Evolutionary conservation across 306 rosid genomes (phyloP), one percentile per base, ranked within the genome.

Genomic region (Canavalia ensiformis): DNA sequence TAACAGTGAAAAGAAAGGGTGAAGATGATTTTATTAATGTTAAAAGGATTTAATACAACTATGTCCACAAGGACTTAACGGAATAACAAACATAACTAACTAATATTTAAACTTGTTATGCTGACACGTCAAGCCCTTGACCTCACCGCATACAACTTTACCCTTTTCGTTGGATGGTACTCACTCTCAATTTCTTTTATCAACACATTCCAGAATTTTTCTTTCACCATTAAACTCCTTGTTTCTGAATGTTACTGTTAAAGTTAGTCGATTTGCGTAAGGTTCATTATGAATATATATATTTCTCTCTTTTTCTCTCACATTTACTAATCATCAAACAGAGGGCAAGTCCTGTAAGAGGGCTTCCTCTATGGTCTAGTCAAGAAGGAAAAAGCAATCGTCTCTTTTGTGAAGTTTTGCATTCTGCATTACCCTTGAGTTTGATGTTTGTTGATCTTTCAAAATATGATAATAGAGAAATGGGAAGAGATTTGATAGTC

Each of bases 251-350:
- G 31, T 65, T 7, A 65, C 13, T 65, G 50, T 33, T 65, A 49
- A 39, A 65, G 33, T 65, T 65, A 37, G 33, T 41, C 7, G 33
- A 65, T 65, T 18, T 65, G 51, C 50, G 8, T 50, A 65, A 33
- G 71, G 29, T 34, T 62, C 4, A 12, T 6, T 9, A 3, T 11
- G 10, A 6, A 62, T 35, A 9, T n/a, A 37, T 39, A 64, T 37
- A 18, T 18, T 18, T n/a, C 6, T 64, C 39, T 63, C 63, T 63
- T 63, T 29, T 63, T 41, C 50, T 11, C 81, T 86, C 33, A 72
- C 85, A 84, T 86, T 81, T 76, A 29, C 18, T 28, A 8, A 31
- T 69, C 62, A 13, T 35, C 64, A 52, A 55, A 18, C 25, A 18
- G 25, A 18, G 25, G 25, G 18, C 31, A 31, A 28, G 73, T 68